Percentiles rank a stretch among this genome's conserved stretches.
Conservation (phyloP, 2,329 filamentous ascomycete genomes). For the Mollisiaceae sp. region DNA sequence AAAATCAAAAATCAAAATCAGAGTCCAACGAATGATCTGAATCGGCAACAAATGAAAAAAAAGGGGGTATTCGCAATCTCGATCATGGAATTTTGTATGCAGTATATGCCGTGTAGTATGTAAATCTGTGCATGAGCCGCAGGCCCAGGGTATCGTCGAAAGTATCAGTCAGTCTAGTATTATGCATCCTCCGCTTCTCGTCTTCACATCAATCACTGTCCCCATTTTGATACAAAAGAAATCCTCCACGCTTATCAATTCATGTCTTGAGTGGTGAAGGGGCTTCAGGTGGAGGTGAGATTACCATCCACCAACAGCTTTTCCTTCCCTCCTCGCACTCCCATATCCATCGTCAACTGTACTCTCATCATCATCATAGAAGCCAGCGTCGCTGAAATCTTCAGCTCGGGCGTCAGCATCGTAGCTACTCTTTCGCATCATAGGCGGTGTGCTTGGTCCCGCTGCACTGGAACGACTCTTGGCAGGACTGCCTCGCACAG, state of each 20-base stretch:
- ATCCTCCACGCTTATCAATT: not conserved
- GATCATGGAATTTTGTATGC: not conserved
- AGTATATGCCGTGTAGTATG: not conserved
- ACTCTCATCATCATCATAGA: conserved; percentile 45
- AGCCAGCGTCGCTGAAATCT: conserved; percentile 48
- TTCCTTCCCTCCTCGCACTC: not conserved
- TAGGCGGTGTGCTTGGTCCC: conserved; percentile 58
- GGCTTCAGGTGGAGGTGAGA: no score
- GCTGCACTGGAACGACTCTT: not conserved
- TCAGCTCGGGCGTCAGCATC: conserved; percentile 65
- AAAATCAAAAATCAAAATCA: not conserved
- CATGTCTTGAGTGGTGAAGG: not conserved
- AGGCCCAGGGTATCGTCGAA: conserved; percentile 2
- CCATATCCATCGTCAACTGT: conserved; percentile 19
- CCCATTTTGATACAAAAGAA: conserved; percentile 8
- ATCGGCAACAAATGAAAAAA: conserved; percentile 10
- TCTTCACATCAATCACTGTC: not conserved
- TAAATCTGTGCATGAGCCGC: not conserved
- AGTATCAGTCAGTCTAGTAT: conserved; percentile 3
- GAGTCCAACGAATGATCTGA: not conserved
- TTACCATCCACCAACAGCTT: not conserved
- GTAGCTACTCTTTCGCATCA: conserved; percentile 63
- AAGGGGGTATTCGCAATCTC: conserved; percentile 11
- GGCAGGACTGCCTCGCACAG: conserved; percentile 44
- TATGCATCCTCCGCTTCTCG: not conserved